phyloP scores from a whole-genome alignment of 2,329 filamentous ascomycete genomes.

The Colletotrichum salicis region DNA sequence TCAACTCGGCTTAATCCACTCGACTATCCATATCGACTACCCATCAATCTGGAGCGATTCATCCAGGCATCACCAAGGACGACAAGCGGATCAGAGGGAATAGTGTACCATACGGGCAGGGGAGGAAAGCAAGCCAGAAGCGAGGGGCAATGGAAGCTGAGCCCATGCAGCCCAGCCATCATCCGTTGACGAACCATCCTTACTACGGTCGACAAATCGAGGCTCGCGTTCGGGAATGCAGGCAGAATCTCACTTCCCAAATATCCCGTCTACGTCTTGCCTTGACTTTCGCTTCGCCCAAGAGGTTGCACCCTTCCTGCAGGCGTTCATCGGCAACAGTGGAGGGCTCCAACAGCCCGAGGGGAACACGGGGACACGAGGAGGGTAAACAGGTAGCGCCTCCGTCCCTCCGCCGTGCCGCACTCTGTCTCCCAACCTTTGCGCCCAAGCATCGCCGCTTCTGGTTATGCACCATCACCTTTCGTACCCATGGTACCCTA shows the following conservation, averaged over 20 bases:
- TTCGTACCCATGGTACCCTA: no score
- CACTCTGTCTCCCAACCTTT: background rate
- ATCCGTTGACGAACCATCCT: background rate
- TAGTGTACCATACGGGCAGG: background rate
- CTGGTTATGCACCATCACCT: background rate
- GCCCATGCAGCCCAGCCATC: background rate
- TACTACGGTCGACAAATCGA: background rate
- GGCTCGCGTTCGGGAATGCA: background rate
- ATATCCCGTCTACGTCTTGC: background rate
- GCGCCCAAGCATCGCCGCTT: background rate
- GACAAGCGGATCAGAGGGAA: background rate
- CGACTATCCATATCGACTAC: background rate
- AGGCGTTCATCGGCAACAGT: conserved; percentile 15
- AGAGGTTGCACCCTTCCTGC: conserved; percentile 24
- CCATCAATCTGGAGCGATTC: background rate
- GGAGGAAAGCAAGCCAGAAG: background rate
- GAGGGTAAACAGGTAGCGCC: background rate
- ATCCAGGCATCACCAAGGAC: background rate
- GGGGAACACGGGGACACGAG: background rate
- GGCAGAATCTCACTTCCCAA: conserved; percentile 6
- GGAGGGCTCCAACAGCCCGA: background rate
- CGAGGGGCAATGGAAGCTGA: background rate
- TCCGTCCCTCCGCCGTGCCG: conserved; percentile 5
- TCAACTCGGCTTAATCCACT: background rate
- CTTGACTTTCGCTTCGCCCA: background rate